Base-by-base conservation (phyloP, 441 rosid genomes). In the Erodium trifolium region DNA sequence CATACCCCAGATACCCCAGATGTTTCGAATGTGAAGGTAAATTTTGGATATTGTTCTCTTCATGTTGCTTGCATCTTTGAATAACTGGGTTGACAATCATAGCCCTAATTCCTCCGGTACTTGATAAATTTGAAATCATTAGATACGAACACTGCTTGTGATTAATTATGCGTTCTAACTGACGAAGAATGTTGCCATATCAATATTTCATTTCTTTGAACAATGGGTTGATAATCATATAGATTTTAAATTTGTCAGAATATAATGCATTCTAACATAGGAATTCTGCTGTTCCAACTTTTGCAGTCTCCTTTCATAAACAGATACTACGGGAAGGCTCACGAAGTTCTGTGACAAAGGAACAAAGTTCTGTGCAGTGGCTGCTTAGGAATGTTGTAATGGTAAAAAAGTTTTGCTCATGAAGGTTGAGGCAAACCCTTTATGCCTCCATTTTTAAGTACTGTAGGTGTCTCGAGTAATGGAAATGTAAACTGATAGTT, bases 251-350 rank as follows among this genome's bases (percentile, higher is more conserved):
- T 23, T 23, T 23, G 2, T 23, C 27, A 23, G 27, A 23, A 23
- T 23, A 23, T 23, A 23, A 23, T 23, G 2, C 27, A 23, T 23
- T 23, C 27, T 23, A 23, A 23, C 27, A 23, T 0, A 23, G 27
- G 27, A 23, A 23, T 23, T 0, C 27, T 23, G 27, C 1, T 23
- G 27, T 2, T 23, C 27, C 27, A 23, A 23, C 27, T 23, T 65
- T 60, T 76, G 88, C 89, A 90, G 96, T 81, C 81, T 31, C 71
- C 80, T 10, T 86, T 85, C 76, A 84, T 90, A 72, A 90, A 90
- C 85, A 77, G 96, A 75, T 90, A 90, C 39, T 90, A 88, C 2
- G 82, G 96, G 35, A 86, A 83, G 76, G 96, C 96, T 9, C 90
- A 86, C 0, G 83, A 86, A 72, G 77, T 88, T 70, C 80, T 90